These are phyloP conservation scores for Cicer chorassanicum DNA, from an alignment of 306 rosid species.

Conservation along the genomic window DNA sequence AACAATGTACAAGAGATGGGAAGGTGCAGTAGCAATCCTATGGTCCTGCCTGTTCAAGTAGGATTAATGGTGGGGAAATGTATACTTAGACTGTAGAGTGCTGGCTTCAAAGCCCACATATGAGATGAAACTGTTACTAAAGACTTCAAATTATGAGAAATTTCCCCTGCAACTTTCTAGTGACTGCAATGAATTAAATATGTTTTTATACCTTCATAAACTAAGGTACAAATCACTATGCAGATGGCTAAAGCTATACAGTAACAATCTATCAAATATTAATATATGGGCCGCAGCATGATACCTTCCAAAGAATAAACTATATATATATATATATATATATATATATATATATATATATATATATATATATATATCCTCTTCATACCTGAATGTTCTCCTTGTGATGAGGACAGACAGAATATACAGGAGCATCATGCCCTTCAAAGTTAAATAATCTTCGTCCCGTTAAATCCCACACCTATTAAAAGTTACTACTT, in stretches of 20 bases:
- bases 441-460: conserved; percentile 77
- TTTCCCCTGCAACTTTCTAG: conserved; percentile 3
- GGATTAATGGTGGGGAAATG: background rate
- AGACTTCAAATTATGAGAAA: conserved; percentile 19
- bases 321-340: conserved; percentile 1
- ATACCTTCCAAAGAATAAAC: conserved; percentile 20
- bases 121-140: background rate
- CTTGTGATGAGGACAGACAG: conserved; percentile 92
- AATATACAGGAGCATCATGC: conserved; percentile 85
- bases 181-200: conserved; percentile 18
- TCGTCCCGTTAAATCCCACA: conserved; percentile 79
- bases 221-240: background rate
- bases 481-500: conserved; percentile 59
- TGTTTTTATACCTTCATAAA: conserved; percentile 9
- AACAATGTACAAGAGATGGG: background rate
- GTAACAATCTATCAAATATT: conserved; percentile 30
- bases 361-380: background rate
- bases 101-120: conserved; percentile 1
- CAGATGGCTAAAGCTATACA: conserved; percentile 11
- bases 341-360: conserved; percentile 2
- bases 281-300: background rate
- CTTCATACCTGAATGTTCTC: conserved; percentile 74
- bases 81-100: background rate
- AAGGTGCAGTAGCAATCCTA: background rate
- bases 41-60: background rate